Percentiles rank a stretch among this genome's conserved stretches.
These are phyloP conservation scores for Lyophyllum semitale DNA, from an alignment of 768 basidiomycete genomes.

Conservation along the genomic window DNA sequence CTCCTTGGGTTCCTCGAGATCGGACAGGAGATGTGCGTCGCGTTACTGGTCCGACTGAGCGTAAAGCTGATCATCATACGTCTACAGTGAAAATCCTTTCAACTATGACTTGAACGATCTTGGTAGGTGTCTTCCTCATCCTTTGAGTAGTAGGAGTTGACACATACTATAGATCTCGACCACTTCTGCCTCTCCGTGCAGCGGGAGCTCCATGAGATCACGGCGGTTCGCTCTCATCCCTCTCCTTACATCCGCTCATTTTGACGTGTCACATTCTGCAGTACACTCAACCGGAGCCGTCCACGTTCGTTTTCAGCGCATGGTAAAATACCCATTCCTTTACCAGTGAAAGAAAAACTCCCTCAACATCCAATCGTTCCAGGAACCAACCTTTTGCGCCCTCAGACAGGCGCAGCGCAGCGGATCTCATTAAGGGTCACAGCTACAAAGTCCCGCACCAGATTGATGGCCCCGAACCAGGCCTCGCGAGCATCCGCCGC, in stretches of 20 bases:
- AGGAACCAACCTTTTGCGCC: conserved; percentile 76
- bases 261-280: conserved; percentile 20
- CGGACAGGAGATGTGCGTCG: conserved; percentile 60
- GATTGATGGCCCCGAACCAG: conserved; percentile 13
- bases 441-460: conserved; percentile 12
- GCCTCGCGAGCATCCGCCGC: conserved; percentile 17
- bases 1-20: conserved; percentile 70
- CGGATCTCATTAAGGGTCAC: conserved; percentile 41
- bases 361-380: not conserved
- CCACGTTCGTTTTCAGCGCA: conserved; percentile 52
- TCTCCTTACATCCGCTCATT: not conserved
- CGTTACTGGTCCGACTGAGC: not conserved
- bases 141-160: not conserved
- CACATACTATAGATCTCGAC: conserved; percentile 52
- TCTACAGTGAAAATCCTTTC: conserved; percentile 62
- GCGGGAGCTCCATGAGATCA: conserved; percentile 72
- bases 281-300: conserved; percentile 59
- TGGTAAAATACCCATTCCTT: conserved; percentile 26
- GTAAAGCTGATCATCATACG: conserved; percentile 1
- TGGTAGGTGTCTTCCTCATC: conserved; percentile 33
- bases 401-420: conserved; percentile 55
- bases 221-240: conserved; percentile 48
- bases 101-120: conserved; percentile 70
- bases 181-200: conserved; percentile 67
- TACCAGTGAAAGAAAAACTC: not conserved